Evolutionary conservation across 345 rosid genomes (phyloP).

Genomic region (Mallotus nudiflorus): DNA sequence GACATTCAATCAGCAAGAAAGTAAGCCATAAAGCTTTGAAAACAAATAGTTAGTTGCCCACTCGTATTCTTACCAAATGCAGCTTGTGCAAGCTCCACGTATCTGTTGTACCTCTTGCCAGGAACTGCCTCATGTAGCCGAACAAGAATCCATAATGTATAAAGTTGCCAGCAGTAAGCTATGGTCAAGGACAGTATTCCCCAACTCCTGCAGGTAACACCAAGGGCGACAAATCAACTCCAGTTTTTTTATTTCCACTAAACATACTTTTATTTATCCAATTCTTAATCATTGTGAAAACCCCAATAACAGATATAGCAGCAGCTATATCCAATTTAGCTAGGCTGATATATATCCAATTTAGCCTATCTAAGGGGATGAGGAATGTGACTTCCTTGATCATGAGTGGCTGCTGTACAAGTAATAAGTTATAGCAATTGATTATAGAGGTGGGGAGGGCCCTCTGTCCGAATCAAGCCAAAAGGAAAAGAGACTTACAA

Average conservation of each 20-base stretch:
- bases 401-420: neutral
- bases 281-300: neutral
- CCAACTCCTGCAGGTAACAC: conserved; percentile 73
- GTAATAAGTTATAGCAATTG: conserved; percentile 28
- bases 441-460: conserved; percentile 13
- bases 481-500: conserved; percentile 28
- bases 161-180: conserved; percentile 94
- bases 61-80: conserved; percentile 70
- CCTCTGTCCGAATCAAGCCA: conserved; percentile 22
- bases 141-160: conserved; percentile 90
- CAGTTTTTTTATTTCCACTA: neutral
- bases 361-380: too few relatives aligned
- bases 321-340: too few relatives aligned
- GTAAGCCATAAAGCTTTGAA: too few relatives aligned
- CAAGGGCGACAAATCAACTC: neutral
- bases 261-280: neutral
- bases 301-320: neutral
- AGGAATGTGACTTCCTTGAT: neutral
- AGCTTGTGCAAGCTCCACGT: conserved; percentile 95
- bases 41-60: neutral
- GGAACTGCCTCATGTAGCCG: conserved; percentile 97
- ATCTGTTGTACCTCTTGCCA: conserved; percentile 91
- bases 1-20: neutral
- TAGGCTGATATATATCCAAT: too few relatives aligned
- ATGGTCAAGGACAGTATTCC: conserved; percentile 80